Evolutionary conservation across 768 basidiomycete species (phyloP), one percentile per base, ranked within the genome.

Genomic region (Naganishia vishniacii): DNA sequence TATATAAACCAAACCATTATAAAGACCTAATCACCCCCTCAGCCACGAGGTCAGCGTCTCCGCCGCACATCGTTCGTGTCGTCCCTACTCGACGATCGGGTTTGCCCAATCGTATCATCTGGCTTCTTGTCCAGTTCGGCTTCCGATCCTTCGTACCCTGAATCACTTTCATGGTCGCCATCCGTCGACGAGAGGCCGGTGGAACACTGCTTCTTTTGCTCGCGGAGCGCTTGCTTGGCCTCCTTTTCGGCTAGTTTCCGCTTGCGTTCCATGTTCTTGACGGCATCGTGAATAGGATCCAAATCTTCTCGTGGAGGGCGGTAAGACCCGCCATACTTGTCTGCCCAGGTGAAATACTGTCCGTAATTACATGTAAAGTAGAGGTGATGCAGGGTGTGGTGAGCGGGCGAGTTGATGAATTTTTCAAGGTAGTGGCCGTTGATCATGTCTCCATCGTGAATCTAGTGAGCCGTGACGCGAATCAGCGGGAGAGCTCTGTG

Each of bases 371-470:
- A 88, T 45, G 88, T 95, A 80, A 97, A 98, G 80, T 93, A 94
- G 23, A 99, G 80, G 73, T 98, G 95, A 75, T 97, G 94, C 45
- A 97, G 81, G 0, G 93, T 98, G 76, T 99, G 95, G 71, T 99
- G 95, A 1, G 93, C 91, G 2, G 95, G 94, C n/a, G 91, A 92
- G 78, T 98, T 99, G 79, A 99, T 92, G 74, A 88, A 79, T 65
- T 82, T 85, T 79, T 97, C 94, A 4, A 95, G 82, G 4, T 85
- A 80, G 74, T 90, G 87, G 3, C 88, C 93, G 29, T 90, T 89
- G 72, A 98, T 85, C 94, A 99, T 98, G 80, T 98, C 95, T 3
- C 91, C 93, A 78, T 99, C 95, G 74, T 99, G 94, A 69, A 99
- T 99, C 90, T 91, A 73, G 61, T 18, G n/a, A 44, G 42, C 18